phyloP scores from a whole-genome alignment of 2,329 filamentous ascomycete species.

The Bipolaris cookei region DNA sequence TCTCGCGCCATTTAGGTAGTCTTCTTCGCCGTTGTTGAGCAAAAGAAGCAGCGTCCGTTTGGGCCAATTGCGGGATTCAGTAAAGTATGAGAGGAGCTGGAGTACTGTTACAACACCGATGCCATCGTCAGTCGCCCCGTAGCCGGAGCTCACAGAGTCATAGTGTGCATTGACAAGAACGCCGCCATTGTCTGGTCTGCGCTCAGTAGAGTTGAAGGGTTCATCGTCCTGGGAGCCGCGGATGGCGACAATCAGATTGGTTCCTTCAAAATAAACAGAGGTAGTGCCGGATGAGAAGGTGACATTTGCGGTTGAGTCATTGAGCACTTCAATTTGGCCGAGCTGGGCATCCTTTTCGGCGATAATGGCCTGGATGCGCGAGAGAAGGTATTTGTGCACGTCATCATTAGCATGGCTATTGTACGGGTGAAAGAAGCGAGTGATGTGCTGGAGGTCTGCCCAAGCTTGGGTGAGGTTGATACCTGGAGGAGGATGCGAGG shows the following conservation, averaged over 20 bases:
- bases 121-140: conserved; percentile 92
- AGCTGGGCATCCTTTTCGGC: conserved; percentile 58
- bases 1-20: conserved; percentile 84
- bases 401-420: conserved; percentile 84
- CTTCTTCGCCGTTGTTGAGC: conserved; percentile 96
- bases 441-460: conserved; percentile 79
- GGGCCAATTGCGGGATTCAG: conserved; percentile 69
- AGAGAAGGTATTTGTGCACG: conserved; percentile 76
- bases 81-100: conserved; percentile 87
- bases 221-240: conserved; percentile 76
- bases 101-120: conserved; percentile 86
- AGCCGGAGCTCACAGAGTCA: conserved; percentile 90
- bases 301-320: conserved; percentile 79
- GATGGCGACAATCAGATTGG: conserved; percentile 90
- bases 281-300: conserved; percentile 65
- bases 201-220: conserved; percentile 69
- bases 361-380: conserved; percentile 73
- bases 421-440: conserved; percentile 80
- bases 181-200: conserved; percentile 66
- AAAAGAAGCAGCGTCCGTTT: conserved; percentile 81
- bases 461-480: conserved; percentile 86
- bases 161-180: conserved; percentile 96
- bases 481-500: conserved; percentile 63
- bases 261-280: conserved; percentile 86
- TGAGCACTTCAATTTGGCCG: conserved; percentile 69